Percentiles rank a stretch among this genome's conserved stretches.
Conservation (phyloP, 495 filamentous ascomycete genomes). For the Acidiella bohemica region DNA sequence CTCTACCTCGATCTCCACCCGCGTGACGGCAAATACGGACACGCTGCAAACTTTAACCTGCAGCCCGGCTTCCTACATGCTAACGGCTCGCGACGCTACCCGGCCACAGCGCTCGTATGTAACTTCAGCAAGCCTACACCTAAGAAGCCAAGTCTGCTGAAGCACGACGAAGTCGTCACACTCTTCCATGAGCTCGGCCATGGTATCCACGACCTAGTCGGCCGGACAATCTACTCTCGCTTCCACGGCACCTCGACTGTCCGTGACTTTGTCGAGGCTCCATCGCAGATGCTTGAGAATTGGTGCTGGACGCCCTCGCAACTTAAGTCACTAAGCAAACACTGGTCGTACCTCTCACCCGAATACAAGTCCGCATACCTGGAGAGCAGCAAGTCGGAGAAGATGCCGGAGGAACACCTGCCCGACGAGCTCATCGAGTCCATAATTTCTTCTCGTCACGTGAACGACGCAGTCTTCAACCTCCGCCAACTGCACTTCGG, state of each 20-base stretch:
- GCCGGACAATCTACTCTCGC: slow-evolving; percentile 50
- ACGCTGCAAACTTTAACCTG: slow-evolving; percentile 38
- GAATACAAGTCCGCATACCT: slow-evolving; percentile 46
- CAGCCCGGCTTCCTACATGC: slow-evolving; percentile 28
- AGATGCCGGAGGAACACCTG: slow-evolving; percentile 37
- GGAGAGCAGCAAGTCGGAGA: slow-evolving; percentile 32
- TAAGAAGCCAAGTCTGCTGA: slow-evolving; percentile 57
- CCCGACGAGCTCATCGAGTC: slow-evolving; percentile 49
- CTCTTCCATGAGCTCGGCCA: slow-evolving; percentile 66
- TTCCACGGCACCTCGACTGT: slow-evolving; percentile 64
- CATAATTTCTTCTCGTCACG: slow-evolving; percentile 52
- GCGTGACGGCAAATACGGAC: slow-evolving; percentile 51
- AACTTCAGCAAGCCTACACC: slow-evolving; percentile 57
- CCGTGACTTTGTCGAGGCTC: slow-evolving; percentile 60
- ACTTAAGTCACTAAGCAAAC: slow-evolving; percentile 49
- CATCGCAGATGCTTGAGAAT: slow-evolving; percentile 63
- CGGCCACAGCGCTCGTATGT: slow-evolving; percentile 57
- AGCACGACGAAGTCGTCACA: slow-evolving; percentile 57
- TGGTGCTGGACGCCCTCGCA: slow-evolving; percentile 64
- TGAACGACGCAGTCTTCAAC: slow-evolving; percentile 57
- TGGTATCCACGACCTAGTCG: slow-evolving; percentile 61
- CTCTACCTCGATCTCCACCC: slow-evolving; percentile 58
- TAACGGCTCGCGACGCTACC: slow-evolving; percentile 39
- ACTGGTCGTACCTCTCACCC: slow-evolving; percentile 49
- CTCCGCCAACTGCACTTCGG: slow-evolving; percentile 56